Conservation (phyloP, 2,329 filamentous ascomycete species). For the Ramularia endophylla region DNA sequence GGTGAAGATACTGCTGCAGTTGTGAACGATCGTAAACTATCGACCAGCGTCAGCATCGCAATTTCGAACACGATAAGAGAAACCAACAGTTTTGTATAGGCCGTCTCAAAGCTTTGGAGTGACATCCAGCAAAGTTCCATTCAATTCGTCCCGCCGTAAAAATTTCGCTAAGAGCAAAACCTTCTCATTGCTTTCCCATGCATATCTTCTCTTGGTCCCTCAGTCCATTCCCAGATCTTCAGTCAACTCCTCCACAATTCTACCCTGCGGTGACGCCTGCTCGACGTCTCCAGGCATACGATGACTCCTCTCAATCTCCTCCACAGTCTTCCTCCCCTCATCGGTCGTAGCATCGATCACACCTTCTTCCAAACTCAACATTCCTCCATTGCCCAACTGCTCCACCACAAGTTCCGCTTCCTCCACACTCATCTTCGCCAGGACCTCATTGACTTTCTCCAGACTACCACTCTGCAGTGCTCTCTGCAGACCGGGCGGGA, state of each 20-base stretch:
- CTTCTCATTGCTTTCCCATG: no score
- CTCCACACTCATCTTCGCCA: conserved; percentile 81
- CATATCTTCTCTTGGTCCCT: no score
- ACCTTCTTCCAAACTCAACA: conserved; percentile 84
- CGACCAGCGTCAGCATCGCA: no score
- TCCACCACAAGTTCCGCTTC: conserved; percentile 82
- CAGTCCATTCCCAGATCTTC: conserved; percentile 38
- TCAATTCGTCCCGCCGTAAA: no score
- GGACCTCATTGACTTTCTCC: conserved; percentile 80
- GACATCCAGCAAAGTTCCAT: no score
- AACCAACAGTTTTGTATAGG: no score
- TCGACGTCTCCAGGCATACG: conserved; percentile 64
- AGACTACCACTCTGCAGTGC: conserved; percentile 85
- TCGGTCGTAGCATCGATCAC: conserved; percentile 77
- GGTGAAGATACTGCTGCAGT: no score
- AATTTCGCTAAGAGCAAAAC: no score
- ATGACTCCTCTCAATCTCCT: conserved; percentile 58
- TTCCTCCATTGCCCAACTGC: conserved; percentile 74
- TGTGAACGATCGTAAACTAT: no score
- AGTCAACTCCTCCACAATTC: conserved; percentile 42
- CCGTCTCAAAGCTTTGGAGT: no score
- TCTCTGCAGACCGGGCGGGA: conserved; percentile 71
- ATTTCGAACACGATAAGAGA: no score
- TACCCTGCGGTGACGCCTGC: conserved; percentile 21
- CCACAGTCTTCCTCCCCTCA: conserved; percentile 32